A percentile compares a stretch with the other conserved stretches of the same genome.
These are phyloP conservation scores for Ampelocalamus luodianensis DNA, from an alignment of 176 grass and related monocot species.

Conservation along the genomic window DNA sequence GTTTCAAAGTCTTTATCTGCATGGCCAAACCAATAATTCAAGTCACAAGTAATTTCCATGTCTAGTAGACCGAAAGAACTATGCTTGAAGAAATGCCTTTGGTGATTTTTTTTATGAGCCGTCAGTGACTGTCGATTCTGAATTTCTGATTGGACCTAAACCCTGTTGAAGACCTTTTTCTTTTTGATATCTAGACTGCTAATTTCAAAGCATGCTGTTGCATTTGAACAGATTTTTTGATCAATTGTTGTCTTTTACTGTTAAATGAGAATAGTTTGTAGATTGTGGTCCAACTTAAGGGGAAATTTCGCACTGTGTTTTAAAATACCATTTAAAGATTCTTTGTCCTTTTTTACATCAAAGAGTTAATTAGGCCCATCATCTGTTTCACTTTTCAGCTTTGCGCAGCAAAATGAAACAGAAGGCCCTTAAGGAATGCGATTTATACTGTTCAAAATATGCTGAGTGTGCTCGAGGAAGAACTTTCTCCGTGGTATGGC, in stretches of 20 bases:
- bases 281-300: neutral
- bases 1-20: neutral
- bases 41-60: neutral
- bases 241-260: neutral
- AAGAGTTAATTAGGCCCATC: neutral
- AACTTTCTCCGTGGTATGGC: slow-evolving; percentile 92
- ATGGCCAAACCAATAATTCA: no score
- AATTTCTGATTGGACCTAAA: neutral
- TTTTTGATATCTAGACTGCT: neutral
- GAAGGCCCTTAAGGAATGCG: slow-evolving; percentile 88
- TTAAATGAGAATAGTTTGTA: neutral
- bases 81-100: neutral
- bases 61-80: neutral
- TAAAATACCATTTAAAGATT: neutral
- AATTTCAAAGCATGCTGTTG: neutral
- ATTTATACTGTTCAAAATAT: slow-evolving; percentile 82
- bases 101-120: neutral
- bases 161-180: neutral
- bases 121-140: neutral
- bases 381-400: slow-evolving; percentile 55
- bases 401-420: slow-evolving; percentile 98
- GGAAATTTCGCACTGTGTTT: neutral
- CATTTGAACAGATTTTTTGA: neutral
- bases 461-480: slow-evolving; percentile 90
- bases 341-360: neutral